Conservation (phyloP, 768 basidiomycete genomes). For the Tricholomella constricta region DNA sequence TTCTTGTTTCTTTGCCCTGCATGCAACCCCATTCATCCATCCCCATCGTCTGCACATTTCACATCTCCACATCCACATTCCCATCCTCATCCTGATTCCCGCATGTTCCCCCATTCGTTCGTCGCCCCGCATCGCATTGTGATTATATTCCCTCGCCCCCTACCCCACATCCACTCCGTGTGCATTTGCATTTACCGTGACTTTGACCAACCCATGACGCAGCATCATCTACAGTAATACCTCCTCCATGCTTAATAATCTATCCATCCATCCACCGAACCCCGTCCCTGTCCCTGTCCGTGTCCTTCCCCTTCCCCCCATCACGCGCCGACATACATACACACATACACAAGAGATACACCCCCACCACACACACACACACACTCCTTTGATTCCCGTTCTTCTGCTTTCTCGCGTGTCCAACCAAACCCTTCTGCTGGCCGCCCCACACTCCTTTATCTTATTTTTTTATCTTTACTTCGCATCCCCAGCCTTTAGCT, state of each 20-base stretch:
- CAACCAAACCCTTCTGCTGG: neutral
- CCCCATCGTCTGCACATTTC: neutral
- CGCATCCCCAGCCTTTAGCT: neutral
- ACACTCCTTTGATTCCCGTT: conserved; percentile 14
- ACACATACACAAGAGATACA: neutral
- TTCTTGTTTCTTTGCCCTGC: neutral
- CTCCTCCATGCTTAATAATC: neutral
- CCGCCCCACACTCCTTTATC: conserved; percentile 15
- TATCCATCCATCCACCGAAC: neutral
- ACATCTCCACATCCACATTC: neutral
- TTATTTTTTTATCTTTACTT: neutral
- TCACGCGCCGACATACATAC: too few relatives aligned
- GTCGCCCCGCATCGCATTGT: neutral
- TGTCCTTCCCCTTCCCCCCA: too few relatives aligned
- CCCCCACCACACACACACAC: conserved; percentile 1
- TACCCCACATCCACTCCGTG: too few relatives aligned
- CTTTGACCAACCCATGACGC: too few relatives aligned
- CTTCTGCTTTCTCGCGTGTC: neutral
- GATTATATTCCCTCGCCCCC: neutral
- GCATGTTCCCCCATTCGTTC: neutral
- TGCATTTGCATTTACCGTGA: neutral
- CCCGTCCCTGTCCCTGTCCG: too few relatives aligned
- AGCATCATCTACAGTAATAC: neutral
- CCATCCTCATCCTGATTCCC: neutral
- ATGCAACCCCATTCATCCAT: neutral